These are phyloP conservation scores for Solanum phureja DNA, from an alignment of 257 asterid genomes.

Conservation along the genomic window DNA sequence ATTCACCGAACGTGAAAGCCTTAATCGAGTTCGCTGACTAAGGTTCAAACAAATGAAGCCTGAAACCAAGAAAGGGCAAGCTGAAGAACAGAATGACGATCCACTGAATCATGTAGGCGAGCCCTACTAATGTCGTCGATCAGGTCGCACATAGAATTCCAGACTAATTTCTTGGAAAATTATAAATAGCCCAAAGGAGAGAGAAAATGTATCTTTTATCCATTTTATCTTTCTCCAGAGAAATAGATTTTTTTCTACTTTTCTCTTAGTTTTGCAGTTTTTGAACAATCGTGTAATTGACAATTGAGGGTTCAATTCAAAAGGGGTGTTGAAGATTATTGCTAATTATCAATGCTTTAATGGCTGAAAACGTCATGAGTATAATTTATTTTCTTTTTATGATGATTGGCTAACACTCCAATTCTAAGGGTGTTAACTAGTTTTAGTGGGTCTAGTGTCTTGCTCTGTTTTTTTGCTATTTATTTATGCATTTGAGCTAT, in stretches of 20 bases:
- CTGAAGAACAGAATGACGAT: too few relatives aligned
- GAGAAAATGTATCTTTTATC: too few relatives aligned
- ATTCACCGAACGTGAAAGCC: neutral
- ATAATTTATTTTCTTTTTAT: too few relatives aligned
- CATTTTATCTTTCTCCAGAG: too few relatives aligned
- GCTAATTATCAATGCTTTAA: neutral
- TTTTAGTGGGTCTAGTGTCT: neutral
- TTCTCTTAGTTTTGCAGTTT: neutral
- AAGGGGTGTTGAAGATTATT: neutral
- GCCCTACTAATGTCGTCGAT: neutral
- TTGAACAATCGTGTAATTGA: neutral
- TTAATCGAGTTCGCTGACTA: neutral
- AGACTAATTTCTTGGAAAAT: too few relatives aligned
- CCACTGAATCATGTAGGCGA: neutral
- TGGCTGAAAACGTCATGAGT: neutral
- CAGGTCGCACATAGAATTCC: neutral
- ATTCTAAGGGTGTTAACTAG: neutral
- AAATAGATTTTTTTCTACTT: too few relatives aligned
- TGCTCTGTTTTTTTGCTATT: neutral
- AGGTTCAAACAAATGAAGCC: neutral
- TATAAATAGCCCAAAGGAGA: too few relatives aligned
- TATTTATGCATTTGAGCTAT: neutral
- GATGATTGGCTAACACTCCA: neutral
- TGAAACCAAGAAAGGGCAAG: neutral
- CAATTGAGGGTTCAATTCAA: neutral